Conservation (phyloP, 2,329 filamentous ascomycete species). For the Fusarium sp. region DNA sequence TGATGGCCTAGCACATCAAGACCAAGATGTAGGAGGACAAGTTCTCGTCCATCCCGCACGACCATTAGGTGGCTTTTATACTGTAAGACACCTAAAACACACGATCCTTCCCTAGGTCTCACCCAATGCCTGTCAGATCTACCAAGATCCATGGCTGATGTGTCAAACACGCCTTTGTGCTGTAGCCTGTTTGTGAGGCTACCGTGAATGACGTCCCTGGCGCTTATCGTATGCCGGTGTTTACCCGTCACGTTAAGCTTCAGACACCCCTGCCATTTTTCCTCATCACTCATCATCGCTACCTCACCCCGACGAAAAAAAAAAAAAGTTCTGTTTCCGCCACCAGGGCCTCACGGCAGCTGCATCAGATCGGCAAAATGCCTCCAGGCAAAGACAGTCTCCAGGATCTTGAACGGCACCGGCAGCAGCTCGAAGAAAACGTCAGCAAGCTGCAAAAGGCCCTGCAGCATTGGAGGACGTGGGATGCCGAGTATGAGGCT, state of each 20-base stretch:
- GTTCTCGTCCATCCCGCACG: neutral
- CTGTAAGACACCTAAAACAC: neutral
- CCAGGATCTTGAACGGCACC: conserved; percentile 79
- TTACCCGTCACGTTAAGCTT: conserved; percentile 34
- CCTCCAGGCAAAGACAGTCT: conserved; percentile 63
- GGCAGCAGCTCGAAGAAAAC: conserved; percentile 79
- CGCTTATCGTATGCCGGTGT: conserved; percentile 37
- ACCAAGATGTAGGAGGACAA: neutral
- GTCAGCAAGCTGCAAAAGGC: conserved; percentile 77
- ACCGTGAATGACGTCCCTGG: neutral
- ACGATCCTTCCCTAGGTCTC: conserved; percentile 9
- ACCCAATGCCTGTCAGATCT: neutral
- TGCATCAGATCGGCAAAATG: conserved; percentile 50
- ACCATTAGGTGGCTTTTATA: conserved; percentile 5
- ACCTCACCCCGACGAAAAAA: neutral
- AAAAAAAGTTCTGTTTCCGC: conserved; percentile 2
- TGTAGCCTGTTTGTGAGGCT: neutral
- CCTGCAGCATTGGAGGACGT: conserved; percentile 88
- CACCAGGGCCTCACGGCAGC: conserved; percentile 11
- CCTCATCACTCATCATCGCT: conserved; percentile 28
- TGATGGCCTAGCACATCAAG: neutral
- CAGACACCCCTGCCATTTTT: conserved; percentile 25
- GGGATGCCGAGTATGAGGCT: conserved; percentile 91
- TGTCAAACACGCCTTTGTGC: conserved; percentile 17
- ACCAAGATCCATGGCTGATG: neutral